Base-by-base conservation (phyloP, 73 alveolate species). In the Chromera velia region DNA sequence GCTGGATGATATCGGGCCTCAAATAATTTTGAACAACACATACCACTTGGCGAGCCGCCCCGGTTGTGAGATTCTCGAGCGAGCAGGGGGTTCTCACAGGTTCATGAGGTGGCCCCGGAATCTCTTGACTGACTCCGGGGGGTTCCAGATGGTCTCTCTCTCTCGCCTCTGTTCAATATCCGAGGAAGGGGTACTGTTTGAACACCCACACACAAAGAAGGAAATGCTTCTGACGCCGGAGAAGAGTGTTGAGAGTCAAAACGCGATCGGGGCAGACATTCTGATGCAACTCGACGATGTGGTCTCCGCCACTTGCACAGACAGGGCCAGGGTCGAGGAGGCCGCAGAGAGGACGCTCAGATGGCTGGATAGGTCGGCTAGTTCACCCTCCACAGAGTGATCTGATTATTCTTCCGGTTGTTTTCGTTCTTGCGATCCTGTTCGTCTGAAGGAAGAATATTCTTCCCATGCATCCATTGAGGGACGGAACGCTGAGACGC, bases 51-150 rank as follows among this genome's bases (percentile, higher is more conserved):
- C 96, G 62, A 89, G 93, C 74, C 95, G 95, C 83, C 99, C 99
- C 27, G 98, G 99, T 0, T 97, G 96, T n/a, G 97, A 93, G 81
- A 84, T 89, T 74, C 67, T 96, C 88, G 97, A 89, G 77, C 83
- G 87, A 31, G 85, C 82, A 76, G 97, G 98, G 26, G 98, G 99
- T 31, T 85, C 93, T 10, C 99, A 97, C 81, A 91, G 91, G 75
- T 95, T 94, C 87, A 93, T 93, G 94, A 84, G 88, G 72, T 97
- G 99, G 98, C 47, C 78, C 65, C 79, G 93, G 71, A 96, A 96
- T 88, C 88, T 96, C 72, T 89, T 97, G 67, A 97, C 99, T 0
- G 99, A 97, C 90, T 87, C 97, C 85, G 99, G 99, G 0, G 99
- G 99, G 49, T 97, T 97, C 86, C 96, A 97, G 87, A 95, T 97